Evolutionary conservation across 2,329 filamentous ascomycete genomes (phyloP), one percentile per base, ranked within the genome.

Genomic region (Fusarium humuli): DNA sequence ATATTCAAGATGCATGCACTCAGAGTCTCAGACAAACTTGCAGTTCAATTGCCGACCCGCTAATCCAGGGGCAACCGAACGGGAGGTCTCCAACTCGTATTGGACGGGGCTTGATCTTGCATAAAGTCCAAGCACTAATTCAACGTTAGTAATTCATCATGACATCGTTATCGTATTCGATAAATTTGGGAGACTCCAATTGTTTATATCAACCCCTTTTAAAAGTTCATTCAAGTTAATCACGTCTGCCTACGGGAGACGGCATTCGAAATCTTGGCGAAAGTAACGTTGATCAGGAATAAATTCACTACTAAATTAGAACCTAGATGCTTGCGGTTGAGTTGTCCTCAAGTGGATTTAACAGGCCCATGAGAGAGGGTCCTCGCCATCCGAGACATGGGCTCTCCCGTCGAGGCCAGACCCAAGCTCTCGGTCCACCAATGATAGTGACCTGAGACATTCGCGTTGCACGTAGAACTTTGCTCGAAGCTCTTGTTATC

Each of bases 81-180:
- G 48, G 23, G 44, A 53, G 25, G 49, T 41, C 67, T 53, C 52
- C 49, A 70, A 46, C 65, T 69, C 68, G 64, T 70, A 71, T 71
- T 29, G 42, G 63, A 64, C 40, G 37, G 58, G 54, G 47, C 59
- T 50, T 71, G 59, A 57, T 58, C 65, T 58, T 71, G 67, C 67
- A 68, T 71, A 48, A 63, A 58, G 29, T 25, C 27, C n/a, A 49
- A 32, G 45, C 53, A 70, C 54, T 66, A 48, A 12, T 20, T 14
- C n/a, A 47, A 16, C 23, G 20, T 22, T 45, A 34, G 27, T 27
- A 40, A 52, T 34, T 34, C 41, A 58, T 58, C 44, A 58, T 37
- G 49, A 53, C 34, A 27, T 44, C 20, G 52, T 25, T 20, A 30
- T 44, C 25, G 18, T 20, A 41, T 44, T 40, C 23, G 34, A 52